Evolutionary conservation across 148 eudicot species (phyloP).

Genomic region (Amaranthus palmeri): DNA sequence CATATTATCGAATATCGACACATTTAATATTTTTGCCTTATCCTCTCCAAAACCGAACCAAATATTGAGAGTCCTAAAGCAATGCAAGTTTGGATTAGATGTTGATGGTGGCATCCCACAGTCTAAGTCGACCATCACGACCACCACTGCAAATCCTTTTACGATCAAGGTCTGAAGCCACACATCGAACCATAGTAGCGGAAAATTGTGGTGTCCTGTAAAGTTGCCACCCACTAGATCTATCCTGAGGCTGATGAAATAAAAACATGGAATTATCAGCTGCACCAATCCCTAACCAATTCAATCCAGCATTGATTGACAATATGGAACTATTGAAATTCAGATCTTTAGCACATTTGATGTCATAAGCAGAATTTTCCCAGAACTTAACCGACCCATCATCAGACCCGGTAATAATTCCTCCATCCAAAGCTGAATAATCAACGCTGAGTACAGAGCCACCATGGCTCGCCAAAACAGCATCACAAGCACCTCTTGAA

Average conservation of each 20-base stretch:
- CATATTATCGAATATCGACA: no score
- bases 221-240: slow-evolving; percentile 76
- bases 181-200: slow-evolving; percentile 71
- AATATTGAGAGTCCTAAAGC: no score
- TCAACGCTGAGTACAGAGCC: slow-evolving; percentile 65
- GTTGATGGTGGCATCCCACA: slow-evolving; percentile 91
- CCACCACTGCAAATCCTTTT: slow-evolving; percentile 93
- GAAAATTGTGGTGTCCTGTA: slow-evolving; percentile 68
- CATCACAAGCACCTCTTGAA: slow-evolving; percentile 80
- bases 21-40: no score
- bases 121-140: slow-evolving; percentile 72
- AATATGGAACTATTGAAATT: slow-evolving; percentile 54
- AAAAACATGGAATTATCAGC: slow-evolving; percentile 91
- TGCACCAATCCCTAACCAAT: slow-evolving; percentile 90
- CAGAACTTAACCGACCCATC: slow-evolving; percentile 82
- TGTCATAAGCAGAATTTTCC: slow-evolving; percentile 66
- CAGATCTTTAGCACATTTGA: slow-evolving; percentile 64
- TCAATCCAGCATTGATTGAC: slow-evolving; percentile 59
- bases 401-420: slow-evolving; percentile 75
- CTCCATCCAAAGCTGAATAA: slow-evolving; percentile 62
- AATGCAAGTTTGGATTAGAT: slow-evolving; percentile 25
- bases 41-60: no score
- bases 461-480: slow-evolving; percentile 73
- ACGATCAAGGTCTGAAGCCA: slow-evolving; percentile 69
- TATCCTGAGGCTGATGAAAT: slow-evolving; percentile 70